Evolutionary conservation across 805 yeast genomes (phyloP), one percentile per base, ranked within the genome.

Genomic region (Lipomyces mesembrius): DNA sequence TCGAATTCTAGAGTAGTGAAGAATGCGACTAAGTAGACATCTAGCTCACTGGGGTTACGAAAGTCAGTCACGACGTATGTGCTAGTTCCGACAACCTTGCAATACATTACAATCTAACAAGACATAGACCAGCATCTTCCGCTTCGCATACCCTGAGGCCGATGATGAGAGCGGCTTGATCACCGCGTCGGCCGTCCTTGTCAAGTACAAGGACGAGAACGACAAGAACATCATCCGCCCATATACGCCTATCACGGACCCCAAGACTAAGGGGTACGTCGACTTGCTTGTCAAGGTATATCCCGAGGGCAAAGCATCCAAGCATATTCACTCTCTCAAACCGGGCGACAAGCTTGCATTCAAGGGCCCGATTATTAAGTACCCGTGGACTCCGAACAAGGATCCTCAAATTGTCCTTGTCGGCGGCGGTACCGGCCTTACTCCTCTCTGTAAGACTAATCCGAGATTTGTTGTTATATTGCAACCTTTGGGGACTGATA

Each of bases 381-480:
- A 95, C 91, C 87, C 89, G 77, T 91, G 96, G 92, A 84, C 84
- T 74, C 89, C 94, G 73, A 94, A 95, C 84, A 86, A 88, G 77
- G 94, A 85, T 83, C 86, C 90, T 75, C 82, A 87, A 72, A 87
- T 95, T 77, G 86, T 89, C 66, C 85, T 95, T 77, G 83, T 95
- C 73, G 98, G 97, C 75, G 99, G 97, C 76, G 99, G 99, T 77
- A 84, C 96, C 61, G 98, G 98, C 80, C 93, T 95, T 79, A 91
- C 98, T 59, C 99, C 99, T 67, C 84, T 95, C 80, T 66, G 66
- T 65, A 58, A 22, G 66, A 51, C 14, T 25, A 20, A 6, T 17
- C 22, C 25, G 9, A 12, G 22, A 5, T n/a, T n/a, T 17, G 9
- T 22, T 46, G 0, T 25, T 39, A 22, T 54, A 39, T 12, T 35